phyloP scores from a whole-genome alignment of 345 rosid species.

The Raphanus raphanistrum region DNA sequence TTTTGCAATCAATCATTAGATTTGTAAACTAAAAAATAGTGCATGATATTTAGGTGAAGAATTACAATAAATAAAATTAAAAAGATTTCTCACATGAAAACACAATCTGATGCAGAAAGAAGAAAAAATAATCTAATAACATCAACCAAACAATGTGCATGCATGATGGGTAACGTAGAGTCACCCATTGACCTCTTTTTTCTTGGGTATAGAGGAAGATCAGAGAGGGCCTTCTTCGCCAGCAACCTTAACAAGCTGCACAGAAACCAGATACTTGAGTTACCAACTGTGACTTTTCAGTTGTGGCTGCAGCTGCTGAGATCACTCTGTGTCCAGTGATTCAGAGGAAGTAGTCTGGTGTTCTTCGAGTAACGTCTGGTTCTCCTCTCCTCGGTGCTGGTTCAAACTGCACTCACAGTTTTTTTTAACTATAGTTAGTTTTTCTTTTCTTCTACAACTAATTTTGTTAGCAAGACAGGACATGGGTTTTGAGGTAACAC shows the following conservation, averaged over 20 bases:
- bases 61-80: conserved; percentile 13
- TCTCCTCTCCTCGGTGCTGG: conserved; percentile 99
- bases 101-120: conserved; percentile 24
- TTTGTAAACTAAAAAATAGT: conserved; percentile 6
- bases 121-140: conserved; percentile 28
- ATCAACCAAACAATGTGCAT: conserved; percentile 35
- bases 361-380: conserved; percentile 93
- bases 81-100: conserved; percentile 19
- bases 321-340: conserved; percentile 31
- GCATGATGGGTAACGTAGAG: conserved; percentile 10
- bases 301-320: conserved; percentile 31
- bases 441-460: not conserved
- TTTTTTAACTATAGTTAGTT: not conserved
- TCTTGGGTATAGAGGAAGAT: conserved; percentile 33
- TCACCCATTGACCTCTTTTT: conserved; percentile 4
- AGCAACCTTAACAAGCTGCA: conserved; percentile 13
- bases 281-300: conserved; percentile 23
- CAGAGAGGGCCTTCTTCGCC: conserved; percentile 33
- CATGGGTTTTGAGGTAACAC: conserved; percentile 38
- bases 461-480: not conserved
- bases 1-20: not conserved
- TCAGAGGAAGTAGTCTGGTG: conserved; percentile 90
- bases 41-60: not conserved
- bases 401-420: conserved; percentile 68
- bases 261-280: conserved; percentile 12